phyloP scores from a whole-genome alignment of 2,329 filamentous ascomycete species.

The Phialocephala subalpina region DNA sequence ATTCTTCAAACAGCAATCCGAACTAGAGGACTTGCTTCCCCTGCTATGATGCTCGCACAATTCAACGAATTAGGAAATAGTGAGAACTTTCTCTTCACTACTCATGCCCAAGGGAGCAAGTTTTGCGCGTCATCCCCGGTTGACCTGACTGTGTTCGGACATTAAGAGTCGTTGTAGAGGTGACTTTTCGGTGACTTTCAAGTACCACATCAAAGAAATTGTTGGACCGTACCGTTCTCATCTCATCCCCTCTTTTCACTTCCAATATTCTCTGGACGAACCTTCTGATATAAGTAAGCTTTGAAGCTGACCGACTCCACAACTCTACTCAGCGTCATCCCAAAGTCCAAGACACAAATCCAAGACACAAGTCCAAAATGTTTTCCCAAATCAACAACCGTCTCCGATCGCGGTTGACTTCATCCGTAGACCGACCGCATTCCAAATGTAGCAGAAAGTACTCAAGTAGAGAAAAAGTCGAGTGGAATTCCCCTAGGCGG shows the following conservation, averaged over 20 bases:
- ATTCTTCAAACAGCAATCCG: background rate
- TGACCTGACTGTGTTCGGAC: background rate
- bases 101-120: background rate
- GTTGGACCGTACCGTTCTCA: background rate
- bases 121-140: background rate
- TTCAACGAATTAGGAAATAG: background rate
- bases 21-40: background rate
- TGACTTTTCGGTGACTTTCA: background rate
- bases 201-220: background rate
- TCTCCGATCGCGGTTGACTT: background rate
- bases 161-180: background rate
- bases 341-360: background rate
- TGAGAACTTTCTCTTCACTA: background rate
- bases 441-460: background rate
- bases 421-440: background rate
- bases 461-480: background rate
- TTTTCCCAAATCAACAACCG: background rate
- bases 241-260: background rate
- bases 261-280: background rate
- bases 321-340: constrained; percentile 1
- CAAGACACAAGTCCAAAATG: background rate
- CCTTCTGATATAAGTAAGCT: constrained; percentile 1
- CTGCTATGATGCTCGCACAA: background rate
- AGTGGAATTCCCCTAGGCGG: background rate
- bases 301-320: background rate